phyloP scores from a whole-genome alignment of 768 basidiomycete genomes.

The Pseudohyphozyma bogoriensis region DNA sequence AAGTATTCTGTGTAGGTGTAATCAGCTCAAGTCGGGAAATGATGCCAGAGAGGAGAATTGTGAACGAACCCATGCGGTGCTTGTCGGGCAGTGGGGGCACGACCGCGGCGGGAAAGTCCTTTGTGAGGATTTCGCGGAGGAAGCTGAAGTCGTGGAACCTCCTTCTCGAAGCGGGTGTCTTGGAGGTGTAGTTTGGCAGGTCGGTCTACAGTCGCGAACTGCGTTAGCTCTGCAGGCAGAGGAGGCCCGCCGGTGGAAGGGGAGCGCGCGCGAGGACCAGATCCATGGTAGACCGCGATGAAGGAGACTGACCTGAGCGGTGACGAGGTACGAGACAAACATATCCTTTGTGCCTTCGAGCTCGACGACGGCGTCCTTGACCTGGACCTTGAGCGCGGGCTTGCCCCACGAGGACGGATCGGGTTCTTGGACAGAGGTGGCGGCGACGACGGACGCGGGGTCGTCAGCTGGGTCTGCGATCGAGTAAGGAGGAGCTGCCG shows the following conservation, averaged over 20 bases:
- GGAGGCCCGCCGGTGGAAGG: background rate
- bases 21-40: background rate
- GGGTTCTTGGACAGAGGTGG: background rate
- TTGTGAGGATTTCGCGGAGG: conserved; percentile 70
- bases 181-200: conserved; percentile 68
- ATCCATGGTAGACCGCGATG: background rate
- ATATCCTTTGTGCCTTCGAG: conserved; percentile 94
- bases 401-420: too few species aligned
- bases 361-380: conserved; percentile 90
- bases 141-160: conserved; percentile 98
- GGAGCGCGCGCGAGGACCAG: background rate
- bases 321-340: conserved; percentile 87
- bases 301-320: conserved; percentile 57
- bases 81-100: conserved; percentile 94
- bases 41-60: background rate
- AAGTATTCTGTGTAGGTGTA: conserved; percentile 69
- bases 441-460: background rate
- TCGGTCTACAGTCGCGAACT: conserved; percentile 77
- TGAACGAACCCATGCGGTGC: conserved; percentile 75
- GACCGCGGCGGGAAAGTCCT: conserved; percentile 95
- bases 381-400: too few species aligned
- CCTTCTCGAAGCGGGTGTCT: conserved; percentile 64
- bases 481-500: background rate
- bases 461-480: background rate
- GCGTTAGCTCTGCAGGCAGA: conserved; percentile 1